phyloP scores from a whole-genome alignment of 352 stramenopile genomes.

The Aphanomyces stellatus region DNA sequence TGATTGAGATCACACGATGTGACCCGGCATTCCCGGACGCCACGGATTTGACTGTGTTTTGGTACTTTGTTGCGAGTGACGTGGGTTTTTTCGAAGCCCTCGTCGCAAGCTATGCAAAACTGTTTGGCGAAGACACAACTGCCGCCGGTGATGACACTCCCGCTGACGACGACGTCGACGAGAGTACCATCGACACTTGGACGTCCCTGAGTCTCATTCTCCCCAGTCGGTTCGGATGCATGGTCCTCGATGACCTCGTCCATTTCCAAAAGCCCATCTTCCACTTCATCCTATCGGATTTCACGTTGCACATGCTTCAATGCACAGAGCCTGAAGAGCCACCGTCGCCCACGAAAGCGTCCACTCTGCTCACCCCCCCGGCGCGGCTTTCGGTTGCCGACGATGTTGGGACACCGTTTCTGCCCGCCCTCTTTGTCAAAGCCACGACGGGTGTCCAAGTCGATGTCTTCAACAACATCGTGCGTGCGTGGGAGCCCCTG shows the following conservation, averaged over 20 bases:
- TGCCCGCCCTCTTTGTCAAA: constrained; percentile 1
- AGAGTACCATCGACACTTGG: neutral
- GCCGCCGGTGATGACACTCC: neutral
- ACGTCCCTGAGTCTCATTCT: neutral
- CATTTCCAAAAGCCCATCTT: constrained; percentile 14
- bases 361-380: neutral
- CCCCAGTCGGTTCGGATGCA: neutral
- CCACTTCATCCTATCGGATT: neutral
- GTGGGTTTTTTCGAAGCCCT: constrained; percentile 3
- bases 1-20: neutral
- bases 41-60: constrained; percentile 10
- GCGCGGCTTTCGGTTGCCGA: neutral
- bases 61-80: constrained; percentile 2
- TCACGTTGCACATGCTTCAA: neutral
- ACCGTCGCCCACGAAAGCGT: neutral
- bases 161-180: neutral
- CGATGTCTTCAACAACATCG: constrained; percentile 20
- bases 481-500: constrained; percentile 13
- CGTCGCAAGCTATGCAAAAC: neutral
- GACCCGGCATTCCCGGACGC: constrained; percentile 1
- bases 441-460: neutral
- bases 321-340: neutral
- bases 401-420: too few relatives aligned
- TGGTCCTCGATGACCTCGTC: constrained; percentile 4
- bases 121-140: neutral